Conservation (phyloP, 257 asterid species). For the Leonotis leonurus region DNA sequence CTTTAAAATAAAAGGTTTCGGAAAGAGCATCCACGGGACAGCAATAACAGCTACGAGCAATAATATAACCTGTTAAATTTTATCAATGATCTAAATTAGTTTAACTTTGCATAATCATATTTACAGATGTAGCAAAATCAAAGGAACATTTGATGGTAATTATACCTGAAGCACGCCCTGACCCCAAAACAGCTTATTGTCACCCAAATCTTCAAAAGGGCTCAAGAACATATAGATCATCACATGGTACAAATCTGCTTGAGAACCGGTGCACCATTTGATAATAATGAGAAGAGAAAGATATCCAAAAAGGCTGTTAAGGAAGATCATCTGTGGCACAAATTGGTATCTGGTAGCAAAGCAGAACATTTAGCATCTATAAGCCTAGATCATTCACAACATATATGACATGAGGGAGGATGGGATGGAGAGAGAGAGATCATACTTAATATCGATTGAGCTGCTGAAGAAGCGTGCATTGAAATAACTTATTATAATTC, state of each 20-base stretch:
- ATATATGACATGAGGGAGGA: no score
- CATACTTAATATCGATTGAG: slow-evolving; percentile 71
- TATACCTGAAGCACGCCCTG: slow-evolving; percentile 88
- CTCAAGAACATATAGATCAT: slow-evolving; percentile 99
- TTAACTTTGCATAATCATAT: background rate
- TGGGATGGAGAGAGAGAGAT: slow-evolving; percentile 14
- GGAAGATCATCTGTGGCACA: slow-evolving; percentile 90
- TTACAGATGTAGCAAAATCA: background rate
- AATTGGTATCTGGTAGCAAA: slow-evolving; percentile 76
- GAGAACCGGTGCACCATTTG: slow-evolving; percentile 97
- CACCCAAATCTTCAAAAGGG: slow-evolving; percentile 89
- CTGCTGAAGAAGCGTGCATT: slow-evolving; percentile 71
- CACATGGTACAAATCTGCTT: slow-evolving; percentile 94
- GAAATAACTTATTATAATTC: slow-evolving; percentile 79
- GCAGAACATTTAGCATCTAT: slow-evolving; percentile 22
- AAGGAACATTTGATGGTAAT: slow-evolving; percentile 11
- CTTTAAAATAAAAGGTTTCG: slow-evolving; percentile 85
- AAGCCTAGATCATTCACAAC: background rate
- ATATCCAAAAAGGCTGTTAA: slow-evolving; percentile 94
- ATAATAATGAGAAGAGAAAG: slow-evolving; percentile 82
- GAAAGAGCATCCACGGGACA: slow-evolving; percentile 96
- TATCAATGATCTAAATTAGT: background rate
- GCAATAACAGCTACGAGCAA: slow-evolving; percentile 70
- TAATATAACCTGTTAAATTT: slow-evolving; percentile 53
- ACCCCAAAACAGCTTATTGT: slow-evolving; percentile 83